Percentiles rank a stretch among this genome's conserved stretches.
Evolutionary conservation across 805 yeast genomes (phyloP).

Genomic region (Candida oleophila): DNA sequence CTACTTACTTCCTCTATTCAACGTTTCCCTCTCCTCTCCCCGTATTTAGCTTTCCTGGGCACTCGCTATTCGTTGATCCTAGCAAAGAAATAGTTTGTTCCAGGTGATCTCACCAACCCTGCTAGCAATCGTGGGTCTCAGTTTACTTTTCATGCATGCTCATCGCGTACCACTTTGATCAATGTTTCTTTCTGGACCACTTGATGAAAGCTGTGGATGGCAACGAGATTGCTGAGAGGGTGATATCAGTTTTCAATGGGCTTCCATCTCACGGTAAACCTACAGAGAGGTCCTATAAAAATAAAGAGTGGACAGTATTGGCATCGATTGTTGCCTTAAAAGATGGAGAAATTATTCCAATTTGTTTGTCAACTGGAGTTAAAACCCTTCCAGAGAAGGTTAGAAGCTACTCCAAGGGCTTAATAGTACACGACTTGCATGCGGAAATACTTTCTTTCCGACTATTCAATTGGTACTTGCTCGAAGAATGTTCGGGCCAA

Average conservation of each 20-base stretch:
- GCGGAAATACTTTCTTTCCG: constrained; percentile 82
- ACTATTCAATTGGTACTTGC: constrained; percentile 60
- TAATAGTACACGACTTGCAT: constrained; percentile 80
- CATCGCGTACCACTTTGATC: background rate
- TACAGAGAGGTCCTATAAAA: constrained; percentile 56
- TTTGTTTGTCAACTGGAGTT: constrained; percentile 76
- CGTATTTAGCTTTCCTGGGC: too few species aligned
- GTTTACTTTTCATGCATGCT: background rate
- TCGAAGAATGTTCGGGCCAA: constrained; percentile 1
- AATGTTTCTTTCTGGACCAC: background rate
- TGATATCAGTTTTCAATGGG: constrained; percentile 26
- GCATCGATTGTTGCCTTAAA: constrained; percentile 63
- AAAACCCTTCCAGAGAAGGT: constrained; percentile 67
- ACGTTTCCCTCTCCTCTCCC: too few species aligned
- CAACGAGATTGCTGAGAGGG: constrained; percentile 22
- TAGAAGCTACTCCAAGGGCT: constrained; percentile 48
- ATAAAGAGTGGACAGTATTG: constrained; percentile 78
- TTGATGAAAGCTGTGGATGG: constrained; percentile 6
- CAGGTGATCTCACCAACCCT: too few species aligned
- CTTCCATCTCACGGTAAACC: constrained; percentile 56
- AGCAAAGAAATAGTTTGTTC: too few species aligned
- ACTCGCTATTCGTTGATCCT: too few species aligned
- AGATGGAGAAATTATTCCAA: constrained; percentile 22
- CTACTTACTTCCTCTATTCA: too few species aligned
- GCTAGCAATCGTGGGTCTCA: background rate